A percentile compares a stretch with the other conserved stretches of the same genome.
Evolutionary conservation across 257 asterid genomes (phyloP).

Genomic region (Forsythia viridissima): DNA sequence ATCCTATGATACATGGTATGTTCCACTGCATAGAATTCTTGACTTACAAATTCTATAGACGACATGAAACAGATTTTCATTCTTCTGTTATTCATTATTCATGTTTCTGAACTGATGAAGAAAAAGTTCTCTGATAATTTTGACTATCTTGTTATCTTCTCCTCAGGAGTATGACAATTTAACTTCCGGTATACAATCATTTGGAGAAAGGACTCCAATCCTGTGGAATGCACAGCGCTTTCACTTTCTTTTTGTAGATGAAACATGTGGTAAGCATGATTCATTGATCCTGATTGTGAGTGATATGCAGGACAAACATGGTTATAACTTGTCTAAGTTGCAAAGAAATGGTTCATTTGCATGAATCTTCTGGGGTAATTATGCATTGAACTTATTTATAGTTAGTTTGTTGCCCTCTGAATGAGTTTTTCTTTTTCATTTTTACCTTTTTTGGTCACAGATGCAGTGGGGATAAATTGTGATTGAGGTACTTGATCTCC

Average conservation of each 20-base stretch:
- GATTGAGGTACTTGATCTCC: not conserved
- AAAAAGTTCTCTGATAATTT: not conserved
- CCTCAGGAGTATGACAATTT: not conserved
- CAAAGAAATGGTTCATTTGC: not conserved
- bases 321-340: not conserved
- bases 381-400: not conserved
- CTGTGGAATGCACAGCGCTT: not conserved
- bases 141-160: not conserved
- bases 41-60: not conserved
- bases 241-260: not conserved
- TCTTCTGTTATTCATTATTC: not conserved
- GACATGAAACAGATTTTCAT: not conserved
- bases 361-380: not conserved
- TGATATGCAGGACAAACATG: not conserved
- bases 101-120: not conserved
- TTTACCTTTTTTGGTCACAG: not conserved
- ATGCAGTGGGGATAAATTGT: not conserved
- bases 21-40: not conserved
- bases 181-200: not conserved
- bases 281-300: not conserved
- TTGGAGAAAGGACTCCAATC: not conserved
- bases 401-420: no score
- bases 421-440: not conserved
- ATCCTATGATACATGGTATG: not conserved
- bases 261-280: not conserved